Conservation (phyloP, 2,329 filamentous ascomycete species). For the Fusarium tjaetaba region DNA sequence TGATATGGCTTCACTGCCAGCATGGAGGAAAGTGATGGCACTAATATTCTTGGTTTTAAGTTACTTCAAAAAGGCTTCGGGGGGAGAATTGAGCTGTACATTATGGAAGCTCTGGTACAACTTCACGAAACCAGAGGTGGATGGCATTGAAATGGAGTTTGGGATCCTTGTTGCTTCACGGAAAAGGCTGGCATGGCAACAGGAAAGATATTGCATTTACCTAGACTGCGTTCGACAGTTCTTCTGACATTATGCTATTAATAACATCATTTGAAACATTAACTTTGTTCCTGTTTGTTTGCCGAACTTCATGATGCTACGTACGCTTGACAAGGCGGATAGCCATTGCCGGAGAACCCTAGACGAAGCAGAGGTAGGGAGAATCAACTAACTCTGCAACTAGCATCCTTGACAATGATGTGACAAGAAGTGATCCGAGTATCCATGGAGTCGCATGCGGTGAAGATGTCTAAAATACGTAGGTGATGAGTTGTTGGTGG, state of each 20-base stretch:
- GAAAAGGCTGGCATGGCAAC: slow-evolving; percentile 13
- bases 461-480: slow-evolving; percentile 17
- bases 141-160: slow-evolving; percentile 35
- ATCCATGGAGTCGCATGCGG: slow-evolving; percentile 18
- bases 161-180: slow-evolving; percentile 17
- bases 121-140: not conserved
- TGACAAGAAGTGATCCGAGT: slow-evolving; percentile 15
- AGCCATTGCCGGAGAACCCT: not conserved
- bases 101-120: not conserved
- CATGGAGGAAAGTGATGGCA: not conserved
- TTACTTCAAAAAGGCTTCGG: slow-evolving; percentile 1
- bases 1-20: not conserved
- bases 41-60: slow-evolving; percentile 4
- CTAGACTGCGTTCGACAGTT: slow-evolving; percentile 5
- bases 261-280: not conserved
- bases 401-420: not conserved
- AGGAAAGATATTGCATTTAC: slow-evolving; percentile 10
- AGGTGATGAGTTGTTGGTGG: slow-evolving; percentile 20
- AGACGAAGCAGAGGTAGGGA: not conserved
- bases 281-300: not conserved
- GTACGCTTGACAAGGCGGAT: not conserved
- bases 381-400: slow-evolving; percentile 1
- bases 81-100: not conserved
- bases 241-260: slow-evolving; percentile 4
- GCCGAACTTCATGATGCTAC: slow-evolving; percentile 11